Conservation (phyloP, 306 rosid genomes). For the Cucumis melo region DNA sequence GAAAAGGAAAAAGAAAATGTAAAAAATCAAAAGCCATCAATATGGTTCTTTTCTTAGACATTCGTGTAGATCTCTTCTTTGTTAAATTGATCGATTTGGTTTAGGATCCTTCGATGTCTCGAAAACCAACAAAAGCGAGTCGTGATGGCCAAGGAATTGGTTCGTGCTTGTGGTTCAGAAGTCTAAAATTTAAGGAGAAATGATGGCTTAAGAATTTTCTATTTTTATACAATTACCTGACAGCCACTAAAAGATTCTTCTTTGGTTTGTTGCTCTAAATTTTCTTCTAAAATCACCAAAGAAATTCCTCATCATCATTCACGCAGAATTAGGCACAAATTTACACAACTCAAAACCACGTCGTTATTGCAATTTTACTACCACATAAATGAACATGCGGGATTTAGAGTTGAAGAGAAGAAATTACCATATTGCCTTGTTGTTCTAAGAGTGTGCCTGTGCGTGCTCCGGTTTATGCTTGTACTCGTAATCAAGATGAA, state of each 20-base stretch:
- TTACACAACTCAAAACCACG: neutral
- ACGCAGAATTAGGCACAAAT: neutral
- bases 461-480: slow-evolving; percentile 94
- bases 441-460: slow-evolving; percentile 38
- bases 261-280: neutral
- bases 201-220: neutral
- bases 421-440: neutral
- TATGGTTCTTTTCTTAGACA: no score
- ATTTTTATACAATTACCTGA: neutral
- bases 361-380: neutral
- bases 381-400: neutral
- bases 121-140: no score
- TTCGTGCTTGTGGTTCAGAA: no score
- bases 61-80: no score
- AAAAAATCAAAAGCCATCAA: no score
- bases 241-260: neutral
- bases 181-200: neutral
- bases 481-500: slow-evolving; percentile 89
- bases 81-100: no score
- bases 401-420: neutral
- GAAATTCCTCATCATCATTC: neutral
- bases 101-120: no score
- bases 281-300: neutral
- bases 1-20: no score
- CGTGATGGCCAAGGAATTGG: no score